These are phyloP conservation scores for Vigna unguiculata DNA, from an alignment of 306 rosid species.

Conservation along the genomic window DNA sequence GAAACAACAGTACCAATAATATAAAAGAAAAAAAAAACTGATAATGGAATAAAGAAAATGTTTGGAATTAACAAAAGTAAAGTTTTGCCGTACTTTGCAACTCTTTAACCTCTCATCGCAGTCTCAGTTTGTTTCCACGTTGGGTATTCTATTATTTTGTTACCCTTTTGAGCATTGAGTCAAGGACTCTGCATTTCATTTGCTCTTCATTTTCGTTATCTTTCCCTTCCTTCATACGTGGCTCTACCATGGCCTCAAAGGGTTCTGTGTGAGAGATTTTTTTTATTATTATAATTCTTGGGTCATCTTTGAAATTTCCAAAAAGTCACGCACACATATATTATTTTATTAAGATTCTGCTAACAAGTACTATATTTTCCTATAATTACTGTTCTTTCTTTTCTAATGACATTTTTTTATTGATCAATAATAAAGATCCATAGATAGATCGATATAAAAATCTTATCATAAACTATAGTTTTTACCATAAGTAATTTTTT, in stretches of 20 bases:
- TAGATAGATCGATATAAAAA: too few relatives aligned
- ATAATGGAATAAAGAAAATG: slow-evolving; percentile 5
- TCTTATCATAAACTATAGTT: too few relatives aligned
- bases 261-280: not conserved
- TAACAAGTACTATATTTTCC: not conserved
- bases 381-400: too few relatives aligned
- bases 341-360: not conserved
- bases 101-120: not conserved
- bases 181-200: not conserved
- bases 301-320: slow-evolving; percentile 38
- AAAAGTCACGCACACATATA: not conserved
- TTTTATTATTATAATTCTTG: slow-evolving; percentile 33
- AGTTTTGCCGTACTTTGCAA: slow-evolving; percentile 4
- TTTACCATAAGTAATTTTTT: too few relatives aligned
- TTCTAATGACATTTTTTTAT: too few relatives aligned
- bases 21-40: not conserved
- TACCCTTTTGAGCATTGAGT: not conserved
- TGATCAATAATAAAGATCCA: too few relatives aligned
- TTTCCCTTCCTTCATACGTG: slow-evolving; percentile 71
- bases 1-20: not conserved
- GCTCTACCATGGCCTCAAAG: slow-evolving; percentile 68
- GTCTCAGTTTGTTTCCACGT: not conserved
- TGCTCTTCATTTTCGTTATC: slow-evolving; percentile 60
- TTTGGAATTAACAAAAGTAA: slow-evolving; percentile 6
- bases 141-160: slow-evolving; percentile 27